A percentile compares a stretch with the other conserved stretches of the same genome.
These are phyloP conservation scores for Ogataea paraovalis DNA, from an alignment of 805 yeast species.

Conservation along the genomic window DNA sequence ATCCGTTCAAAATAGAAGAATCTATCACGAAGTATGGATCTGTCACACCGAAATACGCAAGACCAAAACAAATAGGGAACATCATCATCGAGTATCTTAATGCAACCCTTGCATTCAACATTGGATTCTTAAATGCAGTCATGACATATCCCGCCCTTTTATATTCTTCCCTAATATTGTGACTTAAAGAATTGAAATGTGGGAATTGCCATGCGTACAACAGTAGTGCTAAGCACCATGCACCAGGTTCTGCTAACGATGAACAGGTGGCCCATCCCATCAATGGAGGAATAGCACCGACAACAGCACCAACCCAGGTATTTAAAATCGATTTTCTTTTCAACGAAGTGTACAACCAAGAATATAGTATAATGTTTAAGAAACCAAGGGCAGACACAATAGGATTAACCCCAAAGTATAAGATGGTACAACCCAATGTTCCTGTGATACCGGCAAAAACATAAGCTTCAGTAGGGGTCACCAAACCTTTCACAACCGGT, in stretches of 20 bases:
- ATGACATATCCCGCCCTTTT: conserved; percentile 94
- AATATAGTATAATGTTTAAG: conserved; percentile 73
- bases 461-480: conserved; percentile 75
- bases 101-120: conserved; percentile 88
- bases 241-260: conserved; percentile 78
- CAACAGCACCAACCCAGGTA: conserved; percentile 99
- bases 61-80: conserved; percentile 89
- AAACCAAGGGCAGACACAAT: conserved; percentile 80
- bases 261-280: conserved; percentile 99
- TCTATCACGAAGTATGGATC: conserved; percentile 81
- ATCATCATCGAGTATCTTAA: conserved; percentile 83
- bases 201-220: conserved; percentile 99
- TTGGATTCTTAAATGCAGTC: conserved; percentile 93
- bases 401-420: conserved; percentile 80
- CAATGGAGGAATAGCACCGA: conserved; percentile 96
- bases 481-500: conserved; percentile 83
- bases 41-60: conserved; percentile 73
- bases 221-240: conserved; percentile 89
- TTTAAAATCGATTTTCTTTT: conserved; percentile 81
- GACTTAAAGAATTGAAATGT: conserved; percentile 90
- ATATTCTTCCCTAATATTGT: conserved; percentile 83
- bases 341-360: conserved; percentile 88
- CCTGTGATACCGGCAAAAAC: conserved; percentile 74
- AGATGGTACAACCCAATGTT: conserved; percentile 58
- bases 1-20: conserved; percentile 75